phyloP scores from a whole-genome alignment of 2,329 filamentous ascomycete genomes.

The Fusarium sp. region DNA sequence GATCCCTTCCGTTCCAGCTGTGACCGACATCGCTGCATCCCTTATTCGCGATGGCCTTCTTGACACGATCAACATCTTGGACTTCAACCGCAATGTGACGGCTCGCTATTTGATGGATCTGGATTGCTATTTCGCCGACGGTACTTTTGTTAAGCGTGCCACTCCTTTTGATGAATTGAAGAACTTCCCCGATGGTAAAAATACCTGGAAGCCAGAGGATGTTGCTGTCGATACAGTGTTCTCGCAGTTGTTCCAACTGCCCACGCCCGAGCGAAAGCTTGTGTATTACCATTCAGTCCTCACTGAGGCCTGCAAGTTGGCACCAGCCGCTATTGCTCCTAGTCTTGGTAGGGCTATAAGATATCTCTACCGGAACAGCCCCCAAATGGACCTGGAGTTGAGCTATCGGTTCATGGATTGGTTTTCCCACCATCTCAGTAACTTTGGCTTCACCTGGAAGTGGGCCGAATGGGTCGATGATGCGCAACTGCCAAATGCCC shows the following conservation, averaged over 20 bases:
- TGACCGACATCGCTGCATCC: slow-evolving; percentile 79
- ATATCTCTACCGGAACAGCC: slow-evolving; percentile 84
- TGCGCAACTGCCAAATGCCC: slow-evolving; percentile 76
- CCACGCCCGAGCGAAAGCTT: slow-evolving; percentile 87
- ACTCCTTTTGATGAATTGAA: slow-evolving; percentile 91
- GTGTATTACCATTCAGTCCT: slow-evolving; percentile 97
- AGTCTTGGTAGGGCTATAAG: slow-evolving; percentile 93
- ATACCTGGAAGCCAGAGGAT: slow-evolving; percentile 97
- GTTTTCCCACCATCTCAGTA: slow-evolving; percentile 97
- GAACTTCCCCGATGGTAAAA: slow-evolving; percentile 69
- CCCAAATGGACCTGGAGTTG: slow-evolving; percentile 87
- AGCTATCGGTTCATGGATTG: slow-evolving; percentile 91
- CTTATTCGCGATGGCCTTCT: slow-evolving; percentile 85
- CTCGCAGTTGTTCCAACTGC: slow-evolving; percentile 90
- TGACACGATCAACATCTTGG: slow-evolving; percentile 92
- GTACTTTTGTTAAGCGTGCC: slow-evolving; percentile 92
- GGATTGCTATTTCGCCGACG: slow-evolving; percentile 91
- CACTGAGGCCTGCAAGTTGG: slow-evolving; percentile 95
- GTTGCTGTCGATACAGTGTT: slow-evolving; percentile 98
- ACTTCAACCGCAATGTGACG: slow-evolving; percentile 89
- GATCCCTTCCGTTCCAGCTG: slow-evolving; percentile 85
- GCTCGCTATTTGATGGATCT: slow-evolving; percentile 93
- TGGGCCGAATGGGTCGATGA: slow-evolving; percentile 98
- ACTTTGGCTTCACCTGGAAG: slow-evolving; percentile 99
- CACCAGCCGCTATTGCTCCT: slow-evolving; percentile 94